Evolutionary conservation across 2,329 filamentous ascomycete species (phyloP).

Genomic region (Alternaria longipes): DNA sequence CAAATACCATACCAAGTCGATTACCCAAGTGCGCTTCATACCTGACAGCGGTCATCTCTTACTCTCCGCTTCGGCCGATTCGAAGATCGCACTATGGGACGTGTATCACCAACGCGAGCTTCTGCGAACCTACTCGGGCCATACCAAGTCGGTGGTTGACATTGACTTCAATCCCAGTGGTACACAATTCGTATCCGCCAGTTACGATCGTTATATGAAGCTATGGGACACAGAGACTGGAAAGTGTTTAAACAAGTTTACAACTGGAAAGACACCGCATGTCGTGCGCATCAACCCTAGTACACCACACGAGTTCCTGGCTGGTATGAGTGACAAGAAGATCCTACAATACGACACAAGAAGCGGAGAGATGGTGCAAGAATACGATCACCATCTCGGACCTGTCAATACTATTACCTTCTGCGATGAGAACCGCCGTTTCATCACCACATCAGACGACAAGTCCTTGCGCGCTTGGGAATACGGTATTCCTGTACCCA

Average conservation of each 20-base stretch:
- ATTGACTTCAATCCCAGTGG: conserved; percentile 86
- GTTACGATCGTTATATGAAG: conserved; percentile 96
- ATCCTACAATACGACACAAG: conserved; percentile 96
- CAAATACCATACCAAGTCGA: conserved; percentile 83
- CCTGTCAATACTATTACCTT: conserved; percentile 98
- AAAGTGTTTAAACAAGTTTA: conserved; percentile 85
- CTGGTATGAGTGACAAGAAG: conserved; percentile 98
- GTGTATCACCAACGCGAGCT: conserved; percentile 90
- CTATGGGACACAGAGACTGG: conserved; percentile 98
- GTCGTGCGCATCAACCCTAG: conserved; percentile 93
- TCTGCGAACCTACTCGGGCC: conserved; percentile 88
- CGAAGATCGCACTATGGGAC: conserved; percentile 93
- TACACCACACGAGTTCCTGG: conserved; percentile 87
- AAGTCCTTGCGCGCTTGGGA: conserved; percentile 97
- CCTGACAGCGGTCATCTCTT: conserved; percentile 87
- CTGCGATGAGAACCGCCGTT: conserved; percentile 90
- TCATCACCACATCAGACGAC: conserved; percentile 98
- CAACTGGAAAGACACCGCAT: conserved; percentile 93
- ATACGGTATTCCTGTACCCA: conserved; percentile 96
- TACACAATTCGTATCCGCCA: conserved; percentile 86
- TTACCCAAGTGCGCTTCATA: conserved; percentile 91
- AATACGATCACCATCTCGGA: conserved; percentile 98
- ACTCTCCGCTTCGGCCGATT: conserved; percentile 88
- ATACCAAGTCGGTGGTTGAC: conserved; percentile 89
- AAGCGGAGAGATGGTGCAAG: conserved; percentile 83